Conservation (phyloP, 2,329 filamentous ascomycete species). For the Talaromyces marneffei region DNA sequence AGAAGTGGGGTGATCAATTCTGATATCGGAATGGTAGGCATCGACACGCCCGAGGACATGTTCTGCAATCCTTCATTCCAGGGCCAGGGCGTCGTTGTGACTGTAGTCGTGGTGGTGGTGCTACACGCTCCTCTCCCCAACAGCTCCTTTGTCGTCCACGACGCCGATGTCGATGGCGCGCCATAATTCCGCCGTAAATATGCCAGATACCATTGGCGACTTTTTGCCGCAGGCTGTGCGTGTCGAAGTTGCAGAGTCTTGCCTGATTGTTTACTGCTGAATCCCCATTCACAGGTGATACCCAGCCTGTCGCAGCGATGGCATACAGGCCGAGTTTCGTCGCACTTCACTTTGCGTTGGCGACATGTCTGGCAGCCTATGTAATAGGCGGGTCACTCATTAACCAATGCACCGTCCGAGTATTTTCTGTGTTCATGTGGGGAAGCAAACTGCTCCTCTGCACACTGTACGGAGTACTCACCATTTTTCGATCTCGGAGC, state of each 20-base stretch:
- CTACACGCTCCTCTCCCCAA: neutral
- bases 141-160: neutral
- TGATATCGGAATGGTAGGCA: neutral
- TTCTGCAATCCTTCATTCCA: neutral
- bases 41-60: neutral
- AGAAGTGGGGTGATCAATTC: conserved; percentile 1
- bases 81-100: neutral
- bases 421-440: neutral
- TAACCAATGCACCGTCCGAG: conserved; percentile 9
- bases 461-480: conserved; percentile 15
- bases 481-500: conserved; percentile 37
- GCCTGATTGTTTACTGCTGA: conserved; percentile 24
- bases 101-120: neutral
- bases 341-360: conserved; percentile 11
- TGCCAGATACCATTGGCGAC: neutral
- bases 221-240: neutral
- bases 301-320: conserved; percentile 27
- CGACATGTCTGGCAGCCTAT: conserved; percentile 35
- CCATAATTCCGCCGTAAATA: neutral
- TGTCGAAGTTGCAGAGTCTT: conserved; percentile 12
- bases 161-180: neutral
- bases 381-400: conserved; percentile 1
- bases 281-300: conserved; percentile 32
- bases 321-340: conserved; percentile 23
- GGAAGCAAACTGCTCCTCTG: too few relatives aligned